These are phyloP conservation scores for Fraxinus floribunda DNA, from an alignment of 305 asterid genomes.

Conservation along the genomic window DNA sequence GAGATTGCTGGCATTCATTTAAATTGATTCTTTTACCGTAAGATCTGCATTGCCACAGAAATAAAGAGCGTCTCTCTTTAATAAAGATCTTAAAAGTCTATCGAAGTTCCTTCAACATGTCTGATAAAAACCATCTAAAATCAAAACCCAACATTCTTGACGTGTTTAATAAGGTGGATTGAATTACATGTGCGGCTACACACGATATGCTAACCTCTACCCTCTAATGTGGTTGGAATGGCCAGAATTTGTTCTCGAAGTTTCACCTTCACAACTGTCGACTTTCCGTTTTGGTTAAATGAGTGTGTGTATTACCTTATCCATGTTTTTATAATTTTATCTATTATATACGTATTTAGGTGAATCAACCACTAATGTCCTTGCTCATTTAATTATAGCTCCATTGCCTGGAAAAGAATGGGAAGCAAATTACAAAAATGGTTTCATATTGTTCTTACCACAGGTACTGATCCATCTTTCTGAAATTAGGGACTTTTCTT, in stretches of 20 bases:
- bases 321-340: background rate
- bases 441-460: slow-evolving; percentile 96
- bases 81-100: background rate
- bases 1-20: background rate
- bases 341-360: background rate
- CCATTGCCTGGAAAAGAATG: slow-evolving; percentile 95
- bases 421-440: slow-evolving; percentile 88
- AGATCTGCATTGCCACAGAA: background rate
- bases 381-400: slow-evolving; percentile 55
- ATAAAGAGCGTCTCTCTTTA: background rate
- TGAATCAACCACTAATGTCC: background rate
- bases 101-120: background rate
- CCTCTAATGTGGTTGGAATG: background rate
- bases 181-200: background rate
- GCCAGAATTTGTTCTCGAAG: background rate
- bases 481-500: background rate
- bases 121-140: background rate
- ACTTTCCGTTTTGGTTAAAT: background rate
- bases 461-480: slow-evolving; percentile 51
- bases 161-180: background rate
- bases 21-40: background rate
- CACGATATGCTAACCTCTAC: background rate
- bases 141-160: background rate
- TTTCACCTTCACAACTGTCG: background rate
- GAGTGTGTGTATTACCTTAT: background rate